Evolutionary conservation across 1,284 basidiomycete species (phyloP).

Genomic region (Golubevia sp.): DNA sequence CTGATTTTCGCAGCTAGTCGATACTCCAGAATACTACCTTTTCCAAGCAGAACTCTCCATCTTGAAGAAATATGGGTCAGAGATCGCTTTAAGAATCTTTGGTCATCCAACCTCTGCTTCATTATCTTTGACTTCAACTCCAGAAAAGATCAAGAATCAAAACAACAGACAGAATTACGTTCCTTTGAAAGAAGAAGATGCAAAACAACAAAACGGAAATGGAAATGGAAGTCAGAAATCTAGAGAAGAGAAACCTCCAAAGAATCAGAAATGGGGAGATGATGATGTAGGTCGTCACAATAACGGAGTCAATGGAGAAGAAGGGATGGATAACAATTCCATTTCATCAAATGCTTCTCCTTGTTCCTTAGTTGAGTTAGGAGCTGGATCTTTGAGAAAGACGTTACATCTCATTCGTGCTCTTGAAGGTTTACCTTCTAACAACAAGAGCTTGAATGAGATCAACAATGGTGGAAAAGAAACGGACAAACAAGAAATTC

Average conservation of each 20-base stretch:
- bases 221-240: conserved; percentile 15
- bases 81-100: conserved; percentile 63
- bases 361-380: conserved; percentile 34
- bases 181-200: conserved; percentile 8
- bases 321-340: conserved; percentile 63
- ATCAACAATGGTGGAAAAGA: conserved; percentile 48
- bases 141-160: conserved; percentile 12
- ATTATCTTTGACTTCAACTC: conserved; percentile 65
- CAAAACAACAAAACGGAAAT: conserved; percentile 14
- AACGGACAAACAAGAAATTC: conserved; percentile 36
- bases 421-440: conserved; percentile 65
- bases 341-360: conserved; percentile 1
- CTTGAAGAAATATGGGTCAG: conserved; percentile 64
- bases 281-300: conserved; percentile 78
- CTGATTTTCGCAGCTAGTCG: conserved; percentile 29
- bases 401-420: conserved; percentile 83
- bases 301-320: conserved; percentile 65
- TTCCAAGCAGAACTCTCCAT: conserved; percentile 69
- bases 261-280: conserved; percentile 65
- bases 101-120: conserved; percentile 13
- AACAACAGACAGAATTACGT: conserved; percentile 13
- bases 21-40: conserved; percentile 84
- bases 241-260: conserved; percentile 24
- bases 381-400: conserved; percentile 78
- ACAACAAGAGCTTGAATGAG: neutral